Conservation (phyloP, 768 basidiomycete species). For the Rhodotorula diobovata region DNA sequence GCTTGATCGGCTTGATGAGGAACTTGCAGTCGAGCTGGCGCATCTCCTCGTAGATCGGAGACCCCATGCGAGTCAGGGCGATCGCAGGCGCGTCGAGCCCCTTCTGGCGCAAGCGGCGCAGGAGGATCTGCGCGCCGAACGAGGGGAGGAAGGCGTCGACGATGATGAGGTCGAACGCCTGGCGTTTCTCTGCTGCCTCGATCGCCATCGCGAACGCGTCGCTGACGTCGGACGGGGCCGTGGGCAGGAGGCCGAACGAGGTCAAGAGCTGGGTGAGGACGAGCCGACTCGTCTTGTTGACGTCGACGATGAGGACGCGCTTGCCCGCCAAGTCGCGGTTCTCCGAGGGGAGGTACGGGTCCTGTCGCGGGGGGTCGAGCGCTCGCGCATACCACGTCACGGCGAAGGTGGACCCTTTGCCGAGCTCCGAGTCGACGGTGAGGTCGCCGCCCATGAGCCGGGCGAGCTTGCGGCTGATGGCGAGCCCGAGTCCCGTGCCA, state of each 20-base stretch:
- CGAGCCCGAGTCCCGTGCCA: constrained; percentile 37
- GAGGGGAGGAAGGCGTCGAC: constrained; percentile 35
- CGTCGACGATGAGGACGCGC: constrained; percentile 34
- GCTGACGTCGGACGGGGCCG: constrained; percentile 1
- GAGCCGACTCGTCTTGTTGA: constrained; percentile 12
- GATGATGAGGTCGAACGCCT: constrained; percentile 26
- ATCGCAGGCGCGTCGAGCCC: constrained; percentile 19
- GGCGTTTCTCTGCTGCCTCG: background rate
- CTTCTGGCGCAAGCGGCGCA: constrained; percentile 30
- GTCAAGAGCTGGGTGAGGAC: constrained; percentile 23
- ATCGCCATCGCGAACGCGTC: constrained; percentile 16
- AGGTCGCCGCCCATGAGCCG: constrained; percentile 35
- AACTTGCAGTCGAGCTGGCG: constrained; percentile 29
- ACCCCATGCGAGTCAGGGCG: constrained; percentile 35
- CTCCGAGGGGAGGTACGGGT: constrained; percentile 17
- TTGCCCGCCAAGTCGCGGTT: constrained; percentile 33
- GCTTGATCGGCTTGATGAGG: constrained; percentile 40
- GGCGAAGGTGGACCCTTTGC: constrained; percentile 36
- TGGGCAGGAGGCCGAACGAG: constrained; percentile 14
- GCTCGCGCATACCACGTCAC: constrained; percentile 19
- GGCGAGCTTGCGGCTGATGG: constrained; percentile 36
- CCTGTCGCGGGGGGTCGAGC: background rate
- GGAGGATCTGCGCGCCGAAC: constrained; percentile 28
- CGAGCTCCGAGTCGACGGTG: constrained; percentile 27
- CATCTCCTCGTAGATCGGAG: constrained; percentile 34